These are phyloP conservation scores for Aureobasidium namibiae DNA, from an alignment of 2,329 filamentous ascomycete species.

Conservation along the genomic window DNA sequence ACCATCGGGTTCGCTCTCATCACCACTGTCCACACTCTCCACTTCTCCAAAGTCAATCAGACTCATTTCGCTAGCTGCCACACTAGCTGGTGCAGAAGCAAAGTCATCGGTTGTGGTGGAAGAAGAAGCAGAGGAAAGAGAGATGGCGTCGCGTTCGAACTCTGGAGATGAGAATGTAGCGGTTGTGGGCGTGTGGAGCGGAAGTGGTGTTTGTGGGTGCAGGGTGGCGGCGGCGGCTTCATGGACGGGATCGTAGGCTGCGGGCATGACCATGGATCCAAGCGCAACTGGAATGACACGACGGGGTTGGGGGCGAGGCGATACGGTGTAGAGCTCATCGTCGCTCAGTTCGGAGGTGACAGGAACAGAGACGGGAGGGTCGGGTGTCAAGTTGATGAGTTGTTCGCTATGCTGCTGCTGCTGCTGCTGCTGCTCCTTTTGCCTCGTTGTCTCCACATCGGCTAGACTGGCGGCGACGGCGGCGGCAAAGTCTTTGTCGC, in stretches of 20 bases:
- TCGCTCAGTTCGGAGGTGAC: slow-evolving; percentile 7
- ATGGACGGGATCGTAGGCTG: slow-evolving; percentile 24
- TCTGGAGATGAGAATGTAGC: background rate
- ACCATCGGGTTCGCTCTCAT: slow-evolving; percentile 20
- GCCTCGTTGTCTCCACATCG: slow-evolving; percentile 14
- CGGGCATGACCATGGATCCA: background rate
- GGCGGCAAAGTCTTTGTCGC: slow-evolving; percentile 24
- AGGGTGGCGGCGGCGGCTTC: slow-evolving; percentile 20
- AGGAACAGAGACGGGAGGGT: slow-evolving; percentile 15
- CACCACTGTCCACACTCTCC: slow-evolving; percentile 18
- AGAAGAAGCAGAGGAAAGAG: background rate
- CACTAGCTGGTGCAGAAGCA: background rate
- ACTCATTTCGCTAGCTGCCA: slow-evolving; percentile 23
- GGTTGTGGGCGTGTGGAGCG: slow-evolving; percentile 2
- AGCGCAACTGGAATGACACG: slow-evolving; percentile 11
- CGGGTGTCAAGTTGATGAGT: slow-evolving; percentile 19
- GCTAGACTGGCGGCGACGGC: slow-evolving; percentile 28
- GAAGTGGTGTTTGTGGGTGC: background rate
- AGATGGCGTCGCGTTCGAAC: background rate
- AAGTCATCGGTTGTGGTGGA: background rate
- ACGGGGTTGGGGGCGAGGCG: slow-evolving; percentile 18
- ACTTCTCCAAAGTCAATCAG: slow-evolving; percentile 27
- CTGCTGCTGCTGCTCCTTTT: slow-evolving; percentile 22
- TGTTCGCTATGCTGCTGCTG: no score
- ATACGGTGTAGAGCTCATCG: slow-evolving; percentile 27